These are phyloP conservation scores for Pleurotus eryngii DNA, from an alignment of 768 basidiomycete genomes.

Conservation along the genomic window DNA sequence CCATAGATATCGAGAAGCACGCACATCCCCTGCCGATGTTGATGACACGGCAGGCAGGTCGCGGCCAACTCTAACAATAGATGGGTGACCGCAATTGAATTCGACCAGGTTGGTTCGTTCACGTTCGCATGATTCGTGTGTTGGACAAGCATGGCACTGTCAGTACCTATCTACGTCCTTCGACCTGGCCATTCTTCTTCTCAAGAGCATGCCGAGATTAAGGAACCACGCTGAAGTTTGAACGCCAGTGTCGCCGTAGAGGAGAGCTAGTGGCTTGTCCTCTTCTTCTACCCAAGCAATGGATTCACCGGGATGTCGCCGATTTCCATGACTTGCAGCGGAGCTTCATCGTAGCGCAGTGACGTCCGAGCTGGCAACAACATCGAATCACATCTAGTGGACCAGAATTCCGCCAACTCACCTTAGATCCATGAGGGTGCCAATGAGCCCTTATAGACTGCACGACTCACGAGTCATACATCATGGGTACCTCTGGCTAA, in stretches of 20 bases:
- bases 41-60: background rate
- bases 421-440: background rate
- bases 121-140: background rate
- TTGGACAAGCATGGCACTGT: background rate
- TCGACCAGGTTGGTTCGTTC: background rate
- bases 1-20: background rate
- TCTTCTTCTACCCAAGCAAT: too few species aligned
- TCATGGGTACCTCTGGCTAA: too few species aligned
- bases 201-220: too few species aligned
- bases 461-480: too few species aligned
- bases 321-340: background rate
- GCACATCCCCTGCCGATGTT: background rate
- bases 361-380: background rate
- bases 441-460: too few species aligned
- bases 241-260: too few species aligned
- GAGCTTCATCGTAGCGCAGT: background rate
- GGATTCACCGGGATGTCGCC: background rate
- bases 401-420: background rate
- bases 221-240: too few species aligned
- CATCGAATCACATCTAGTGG: too few species aligned
- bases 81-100: background rate
- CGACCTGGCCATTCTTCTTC: too few species aligned
- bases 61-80: constrained; percentile 1
- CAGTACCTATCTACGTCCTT: background rate
- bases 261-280: too few species aligned